A percentile compares a stretch with the other conserved stretches of the same genome.
Conservation (phyloP, 345 rosid genomes). For the Melaleuca alternifolia region DNA sequence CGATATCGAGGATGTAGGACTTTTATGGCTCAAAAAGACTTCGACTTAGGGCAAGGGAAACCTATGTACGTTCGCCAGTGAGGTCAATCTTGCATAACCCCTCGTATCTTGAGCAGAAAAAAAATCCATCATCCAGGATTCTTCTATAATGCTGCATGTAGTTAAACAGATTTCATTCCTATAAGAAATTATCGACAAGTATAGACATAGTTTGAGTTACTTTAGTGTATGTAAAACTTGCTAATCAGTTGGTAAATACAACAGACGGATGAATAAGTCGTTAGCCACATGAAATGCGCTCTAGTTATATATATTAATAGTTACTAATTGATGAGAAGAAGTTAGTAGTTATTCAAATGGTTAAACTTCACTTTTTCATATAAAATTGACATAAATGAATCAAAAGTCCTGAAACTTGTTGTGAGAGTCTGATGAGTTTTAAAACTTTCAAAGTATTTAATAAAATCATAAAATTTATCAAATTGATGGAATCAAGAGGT, state of each 20-base stretch:
- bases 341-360: neutral
- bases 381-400: neutral
- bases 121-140: neutral
- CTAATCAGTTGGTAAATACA: rapidly evolving
- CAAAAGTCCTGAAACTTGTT: neutral
- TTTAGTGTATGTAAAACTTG: neutral
- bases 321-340: neutral
- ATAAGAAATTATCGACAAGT: neutral
- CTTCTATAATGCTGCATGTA: neutral
- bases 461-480: too few relatives aligned
- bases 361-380: neutral
- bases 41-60: neutral
- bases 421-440: neutral
- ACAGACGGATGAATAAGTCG: neutral
- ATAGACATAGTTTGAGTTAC: neutral
- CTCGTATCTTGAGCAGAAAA: too few relatives aligned
- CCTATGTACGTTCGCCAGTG: neutral
- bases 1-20: neutral
- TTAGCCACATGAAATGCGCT: neutral
- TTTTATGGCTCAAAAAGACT: neutral
- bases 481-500: too few relatives aligned
- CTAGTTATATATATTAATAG: neutral
- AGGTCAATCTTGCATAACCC: neutral
- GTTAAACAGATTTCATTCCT: neutral
- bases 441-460: neutral